phyloP scores from a whole-genome alignment of 2,329 filamentous ascomycete species.

The Teratosphaeria destructans region DNA sequence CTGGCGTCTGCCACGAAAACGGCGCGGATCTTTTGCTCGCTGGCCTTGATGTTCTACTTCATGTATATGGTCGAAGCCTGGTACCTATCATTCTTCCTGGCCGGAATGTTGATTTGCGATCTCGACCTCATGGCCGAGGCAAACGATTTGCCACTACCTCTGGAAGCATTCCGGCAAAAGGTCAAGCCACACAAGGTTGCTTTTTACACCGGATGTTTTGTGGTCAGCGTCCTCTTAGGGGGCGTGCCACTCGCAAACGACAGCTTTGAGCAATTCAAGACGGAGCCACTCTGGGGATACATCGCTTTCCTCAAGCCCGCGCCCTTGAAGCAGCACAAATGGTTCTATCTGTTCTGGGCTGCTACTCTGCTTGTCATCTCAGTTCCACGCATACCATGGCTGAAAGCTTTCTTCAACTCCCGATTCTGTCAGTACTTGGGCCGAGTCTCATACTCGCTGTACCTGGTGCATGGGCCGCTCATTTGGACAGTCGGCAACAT shows the following conservation, averaged over 20 bases:
- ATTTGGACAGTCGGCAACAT: slow-evolving; percentile 47
- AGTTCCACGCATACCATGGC: slow-evolving; percentile 47
- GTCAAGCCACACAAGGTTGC: slow-evolving; percentile 40
- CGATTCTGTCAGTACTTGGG: slow-evolving; percentile 54
- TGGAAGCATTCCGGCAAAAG: slow-evolving; percentile 8
- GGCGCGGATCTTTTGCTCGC: slow-evolving; percentile 22
- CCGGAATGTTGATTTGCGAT: slow-evolving; percentile 53
- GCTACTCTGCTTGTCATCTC: slow-evolving; percentile 46
- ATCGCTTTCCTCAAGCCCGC: slow-evolving; percentile 42
- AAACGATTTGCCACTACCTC: slow-evolving; percentile 39
- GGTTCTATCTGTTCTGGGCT: slow-evolving; percentile 32
- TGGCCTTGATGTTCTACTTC: slow-evolving; percentile 11
- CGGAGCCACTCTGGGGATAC: slow-evolving; percentile 52
- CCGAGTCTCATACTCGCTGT: slow-evolving; percentile 51
- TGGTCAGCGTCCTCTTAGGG: slow-evolving; percentile 45
- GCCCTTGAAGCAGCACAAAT: slow-evolving; percentile 23
- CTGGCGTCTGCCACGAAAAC: slow-evolving; percentile 40
- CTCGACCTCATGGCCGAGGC: slow-evolving; percentile 44
- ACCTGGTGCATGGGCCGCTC: slow-evolving; percentile 54
- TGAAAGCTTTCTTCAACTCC: slow-evolving; percentile 50
- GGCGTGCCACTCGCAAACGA: slow-evolving; percentile 48
- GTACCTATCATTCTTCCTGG: slow-evolving; percentile 47
- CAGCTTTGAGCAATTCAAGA: slow-evolving; percentile 39
- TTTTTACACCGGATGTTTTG: slow-evolving; percentile 45
- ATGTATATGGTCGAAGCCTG: slow-evolving; percentile 46